A percentile compares a stretch with the other conserved stretches of the same genome.
Conservation (phyloP, 495 filamentous ascomycete genomes). For the Penicillium alfredii region DNA sequence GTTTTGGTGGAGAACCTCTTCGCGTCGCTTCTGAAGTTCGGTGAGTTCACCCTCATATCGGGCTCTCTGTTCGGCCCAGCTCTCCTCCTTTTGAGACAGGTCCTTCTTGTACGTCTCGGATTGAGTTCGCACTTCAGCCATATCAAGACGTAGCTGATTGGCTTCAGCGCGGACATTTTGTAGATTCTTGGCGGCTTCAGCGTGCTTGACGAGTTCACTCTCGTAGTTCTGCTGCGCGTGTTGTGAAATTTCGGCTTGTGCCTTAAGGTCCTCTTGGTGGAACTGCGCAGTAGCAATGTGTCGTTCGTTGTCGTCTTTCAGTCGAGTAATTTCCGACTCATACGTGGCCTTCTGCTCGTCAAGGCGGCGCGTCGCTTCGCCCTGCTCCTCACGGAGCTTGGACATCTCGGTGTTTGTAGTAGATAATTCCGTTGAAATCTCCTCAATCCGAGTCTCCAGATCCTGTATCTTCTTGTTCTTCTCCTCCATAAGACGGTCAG, state of each 20-base stretch:
- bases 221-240: conserved; percentile 95
- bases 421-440: conserved; percentile 72
- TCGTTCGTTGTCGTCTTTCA: conserved; percentile 81
- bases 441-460: conserved; percentile 73
- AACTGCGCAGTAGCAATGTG: conserved; percentile 68
- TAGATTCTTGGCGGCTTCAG: conserved; percentile 78
- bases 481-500: conserved; percentile 62
- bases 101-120: conserved; percentile 74
- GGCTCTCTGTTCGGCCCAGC: conserved; percentile 75
- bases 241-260: conserved; percentile 87
- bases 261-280: conserved; percentile 84
- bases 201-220: conserved; percentile 86
- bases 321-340: conserved; percentile 67
- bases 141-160: conserved; percentile 72
- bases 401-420: conserved; percentile 75
- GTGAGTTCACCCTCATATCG: conserved; percentile 76
- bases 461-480: conserved; percentile 73
- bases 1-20: conserved; percentile 80
- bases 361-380: conserved; percentile 62
- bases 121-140: conserved; percentile 64
- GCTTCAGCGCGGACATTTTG: conserved; percentile 72
- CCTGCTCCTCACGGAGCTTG: conserved; percentile 66
- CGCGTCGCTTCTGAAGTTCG: conserved; percentile 69
- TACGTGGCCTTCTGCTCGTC: conserved; percentile 74
- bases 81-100: conserved; percentile 73